These are phyloP conservation scores for Bondarzewia mesenterica DNA, from an alignment of 1,284 basidiomycete species.

Conservation along the genomic window DNA sequence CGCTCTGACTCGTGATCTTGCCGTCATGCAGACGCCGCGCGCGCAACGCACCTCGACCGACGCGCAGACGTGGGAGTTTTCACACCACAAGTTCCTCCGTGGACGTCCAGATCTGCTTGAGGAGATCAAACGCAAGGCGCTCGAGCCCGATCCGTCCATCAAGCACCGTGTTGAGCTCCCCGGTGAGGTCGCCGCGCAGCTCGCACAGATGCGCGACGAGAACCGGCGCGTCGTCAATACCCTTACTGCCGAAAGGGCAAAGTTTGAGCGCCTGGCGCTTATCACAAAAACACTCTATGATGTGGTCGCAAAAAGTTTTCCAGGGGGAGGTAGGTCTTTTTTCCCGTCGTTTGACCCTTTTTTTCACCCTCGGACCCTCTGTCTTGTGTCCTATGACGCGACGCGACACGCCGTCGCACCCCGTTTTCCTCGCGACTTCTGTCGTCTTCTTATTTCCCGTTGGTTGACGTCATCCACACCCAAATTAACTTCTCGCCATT, in stretches of 20 bases:
- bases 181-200: slow-evolving; percentile 66
- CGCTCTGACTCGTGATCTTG: slow-evolving; percentile 1
- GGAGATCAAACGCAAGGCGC: slow-evolving; percentile 79
- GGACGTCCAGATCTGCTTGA: slow-evolving; percentile 78
- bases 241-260: slow-evolving; percentile 42
- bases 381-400: slow-evolving; percentile 1
- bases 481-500: background rate
- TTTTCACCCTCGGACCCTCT: background rate
- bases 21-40: slow-evolving; percentile 56
- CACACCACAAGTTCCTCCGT: slow-evolving; percentile 78
- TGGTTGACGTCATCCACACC: background rate
- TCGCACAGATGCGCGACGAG: slow-evolving; percentile 60
- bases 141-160: slow-evolving; percentile 62
- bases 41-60: slow-evolving; percentile 74
- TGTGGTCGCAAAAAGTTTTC: slow-evolving; percentile 41
- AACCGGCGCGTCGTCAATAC: slow-evolving; percentile 48
- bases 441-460: background rate
- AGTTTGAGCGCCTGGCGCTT: slow-evolving; percentile 28
- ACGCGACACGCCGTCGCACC: slow-evolving; percentile 7
- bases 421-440: slow-evolving; percentile 6
- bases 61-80: slow-evolving; percentile 85
- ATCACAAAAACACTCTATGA: slow-evolving; percentile 48
- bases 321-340: slow-evolving; percentile 37
- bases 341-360: background rate
- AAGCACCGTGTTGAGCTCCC: slow-evolving; percentile 70